Conservation (phyloP, 805 yeast genomes). For the Komagataella pseudopastoris region DNA sequence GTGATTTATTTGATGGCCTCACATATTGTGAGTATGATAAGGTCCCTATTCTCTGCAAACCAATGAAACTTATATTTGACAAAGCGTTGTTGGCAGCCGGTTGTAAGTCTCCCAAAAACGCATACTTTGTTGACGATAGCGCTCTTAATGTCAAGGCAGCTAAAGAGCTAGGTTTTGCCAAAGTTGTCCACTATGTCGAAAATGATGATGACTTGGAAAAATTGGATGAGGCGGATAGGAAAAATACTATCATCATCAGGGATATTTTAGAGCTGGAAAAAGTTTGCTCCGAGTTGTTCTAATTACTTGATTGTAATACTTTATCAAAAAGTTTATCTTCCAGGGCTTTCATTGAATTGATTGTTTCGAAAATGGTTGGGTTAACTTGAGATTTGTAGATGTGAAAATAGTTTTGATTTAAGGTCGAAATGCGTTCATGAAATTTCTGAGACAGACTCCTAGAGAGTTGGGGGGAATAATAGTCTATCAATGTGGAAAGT, state of each 20-base stretch:
- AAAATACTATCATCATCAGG: slow-evolving; percentile 38
- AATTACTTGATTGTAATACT: neutral
- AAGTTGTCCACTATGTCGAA: slow-evolving; percentile 66
- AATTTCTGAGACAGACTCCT: neutral
- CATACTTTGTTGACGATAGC: slow-evolving; percentile 82
- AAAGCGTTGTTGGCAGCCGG: slow-evolving; percentile 57
- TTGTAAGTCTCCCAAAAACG: slow-evolving; percentile 29
- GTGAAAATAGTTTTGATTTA: neutral
- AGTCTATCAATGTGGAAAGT: neutral
- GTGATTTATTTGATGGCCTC: slow-evolving; percentile 89
- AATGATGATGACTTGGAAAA: slow-evolving; percentile 33
- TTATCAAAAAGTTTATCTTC: neutral
- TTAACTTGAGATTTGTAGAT: neutral
- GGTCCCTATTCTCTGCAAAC: slow-evolving; percentile 73
- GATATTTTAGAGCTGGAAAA: slow-evolving; percentile 40
- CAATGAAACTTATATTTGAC: slow-evolving; percentile 60
- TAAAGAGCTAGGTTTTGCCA: slow-evolving; percentile 52
- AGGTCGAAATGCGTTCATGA: neutral
- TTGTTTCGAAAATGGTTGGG: neutral
- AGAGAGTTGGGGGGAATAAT: neutral
- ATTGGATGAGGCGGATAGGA: slow-evolving; percentile 19
- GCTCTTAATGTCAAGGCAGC: slow-evolving; percentile 71
- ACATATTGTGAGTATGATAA: slow-evolving; percentile 79
- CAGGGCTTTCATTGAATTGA: neutral
- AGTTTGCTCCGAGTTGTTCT: slow-evolving; percentile 39